These are phyloP conservation scores for Suillus alpinus DNA, from an alignment of 768 basidiomycete genomes.

Conservation along the genomic window DNA sequence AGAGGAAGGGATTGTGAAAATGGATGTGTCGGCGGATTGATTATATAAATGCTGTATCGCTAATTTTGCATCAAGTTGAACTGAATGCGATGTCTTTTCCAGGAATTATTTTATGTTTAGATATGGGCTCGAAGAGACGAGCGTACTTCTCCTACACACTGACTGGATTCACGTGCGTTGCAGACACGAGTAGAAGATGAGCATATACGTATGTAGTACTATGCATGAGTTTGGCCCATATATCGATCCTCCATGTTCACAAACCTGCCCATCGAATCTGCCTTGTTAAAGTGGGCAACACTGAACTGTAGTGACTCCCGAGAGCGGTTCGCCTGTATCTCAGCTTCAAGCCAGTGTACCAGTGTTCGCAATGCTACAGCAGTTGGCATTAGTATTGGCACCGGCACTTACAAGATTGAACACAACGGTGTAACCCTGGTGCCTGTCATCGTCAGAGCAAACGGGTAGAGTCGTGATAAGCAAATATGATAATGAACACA, in stretches of 20 bases:
- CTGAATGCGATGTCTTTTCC: neutral
- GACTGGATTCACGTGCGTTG: neutral
- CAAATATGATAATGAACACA: neutral
- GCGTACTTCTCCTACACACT: neutral
- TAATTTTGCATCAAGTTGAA: neutral
- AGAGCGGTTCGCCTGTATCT: neutral
- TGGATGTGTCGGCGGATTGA: conserved; percentile 28
- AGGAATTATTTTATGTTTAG: neutral
- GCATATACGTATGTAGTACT: neutral
- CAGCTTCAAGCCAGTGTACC: neutral
- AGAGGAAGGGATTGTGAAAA: conserved; percentile 29
- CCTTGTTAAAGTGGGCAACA: neutral
- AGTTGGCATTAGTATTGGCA: neutral
- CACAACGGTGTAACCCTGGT: neutral
- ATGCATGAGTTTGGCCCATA: neutral
- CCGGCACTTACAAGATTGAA: neutral
- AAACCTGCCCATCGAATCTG: neutral
- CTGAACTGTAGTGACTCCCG: neutral
- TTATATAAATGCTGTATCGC: conserved; percentile 8
- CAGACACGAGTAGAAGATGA: neutral
- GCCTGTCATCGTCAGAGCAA: neutral
- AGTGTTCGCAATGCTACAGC: neutral
- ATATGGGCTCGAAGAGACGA: neutral
- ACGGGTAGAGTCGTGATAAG: neutral
- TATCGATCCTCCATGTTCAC: neutral